phyloP scores from a whole-genome alignment of 306 rosid genomes.

The Hippophae rhamnoides region DNA sequence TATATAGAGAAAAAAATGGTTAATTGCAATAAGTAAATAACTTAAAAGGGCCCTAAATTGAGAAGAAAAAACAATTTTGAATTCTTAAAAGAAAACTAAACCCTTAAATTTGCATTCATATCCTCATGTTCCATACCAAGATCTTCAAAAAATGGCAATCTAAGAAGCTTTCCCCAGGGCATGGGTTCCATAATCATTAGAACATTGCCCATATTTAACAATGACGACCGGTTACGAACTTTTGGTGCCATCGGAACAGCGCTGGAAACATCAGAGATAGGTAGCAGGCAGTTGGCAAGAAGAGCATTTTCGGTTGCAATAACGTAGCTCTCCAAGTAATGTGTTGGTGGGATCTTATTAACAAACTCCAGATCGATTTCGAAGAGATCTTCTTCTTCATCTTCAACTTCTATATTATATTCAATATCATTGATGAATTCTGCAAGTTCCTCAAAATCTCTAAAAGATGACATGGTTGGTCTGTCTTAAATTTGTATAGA shows the following conservation, averaged over 20 bases:
- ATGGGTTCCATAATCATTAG: conserved; percentile 24
- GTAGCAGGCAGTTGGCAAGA: conserved; percentile 62
- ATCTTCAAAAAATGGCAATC: conserved; percentile 32
- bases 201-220: conserved; percentile 15
- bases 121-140: conserved; percentile 12
- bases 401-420: conserved; percentile 14
- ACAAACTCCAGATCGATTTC: conserved; percentile 53
- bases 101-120: neutral
- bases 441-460: conserved; percentile 13
- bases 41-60: too few relatives aligned
- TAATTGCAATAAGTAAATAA: too few relatives aligned
- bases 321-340: conserved; percentile 28
- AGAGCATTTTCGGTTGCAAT: conserved; percentile 39
- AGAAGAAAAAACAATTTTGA: too few relatives aligned
- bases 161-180: conserved; percentile 39
- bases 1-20: too few relatives aligned
- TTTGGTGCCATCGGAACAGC: conserved; percentile 42
- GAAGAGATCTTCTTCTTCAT: conserved; percentile 62
- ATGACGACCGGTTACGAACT: conserved; percentile 8
- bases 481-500: neutral
- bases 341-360: conserved; percentile 25
- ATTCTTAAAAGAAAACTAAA: too few relatives aligned
- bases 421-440: conserved; percentile 5
- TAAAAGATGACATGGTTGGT: conserved; percentile 29
- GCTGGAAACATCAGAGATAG: conserved; percentile 45